Base-by-base conservation (phyloP, 1,284 basidiomycete genomes). In the Cryptococcus sp. region DNA sequence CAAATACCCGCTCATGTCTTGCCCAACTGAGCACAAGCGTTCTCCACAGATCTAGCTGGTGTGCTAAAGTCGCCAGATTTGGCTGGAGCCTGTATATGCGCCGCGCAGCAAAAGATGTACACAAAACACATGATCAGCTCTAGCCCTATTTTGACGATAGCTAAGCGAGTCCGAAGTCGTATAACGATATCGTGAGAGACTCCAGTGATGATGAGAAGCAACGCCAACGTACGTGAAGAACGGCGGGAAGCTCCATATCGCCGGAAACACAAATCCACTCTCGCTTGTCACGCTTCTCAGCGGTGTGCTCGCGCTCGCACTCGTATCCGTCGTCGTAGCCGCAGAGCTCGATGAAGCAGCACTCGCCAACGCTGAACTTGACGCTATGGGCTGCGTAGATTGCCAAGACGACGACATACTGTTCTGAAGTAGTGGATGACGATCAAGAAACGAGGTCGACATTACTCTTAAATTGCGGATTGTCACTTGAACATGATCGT, bases 161-260 rank as follows among this genome's bases (percentile, higher is more conserved):
- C n/a, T n/a, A n/a, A n/a, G n/a, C n/a, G n/a, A n/a, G n/a, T n/a
- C n/a, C n/a, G n/a, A n/a, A n/a, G n/a, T n/a, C n/a, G n/a, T n/a
- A n/a, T n/a, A n/a, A n/a, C n/a, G n/a, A n/a, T n/a, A n/a, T n/a
- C n/a, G n/a, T n/a, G n/a, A n/a, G n/a, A n/a, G n/a, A n/a, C n/a
- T n/a, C 10, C 40, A 51, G 37, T 16, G 49, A 54, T n/a, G 46
- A 22, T 3, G 16, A 39, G 11, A 37, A 29, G 22, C 15, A 46
- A 34, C 15, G 26, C 5, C 34, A 16, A 68, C 76, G 19, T 26
- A 78, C 65, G 82, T 83, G 72, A 81, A 83, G 75, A 83, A 83
- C 0, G 82, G 82, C 1, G 82, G 81, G 59, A 83, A 83, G n/a
- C 75, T 77, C 75, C 79, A 81, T 49, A 83, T 77, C 0, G 80